These are phyloP conservation scores for Pythium monospermum DNA, from an alignment of 352 stramenopile species.

Conservation along the genomic window DNA sequence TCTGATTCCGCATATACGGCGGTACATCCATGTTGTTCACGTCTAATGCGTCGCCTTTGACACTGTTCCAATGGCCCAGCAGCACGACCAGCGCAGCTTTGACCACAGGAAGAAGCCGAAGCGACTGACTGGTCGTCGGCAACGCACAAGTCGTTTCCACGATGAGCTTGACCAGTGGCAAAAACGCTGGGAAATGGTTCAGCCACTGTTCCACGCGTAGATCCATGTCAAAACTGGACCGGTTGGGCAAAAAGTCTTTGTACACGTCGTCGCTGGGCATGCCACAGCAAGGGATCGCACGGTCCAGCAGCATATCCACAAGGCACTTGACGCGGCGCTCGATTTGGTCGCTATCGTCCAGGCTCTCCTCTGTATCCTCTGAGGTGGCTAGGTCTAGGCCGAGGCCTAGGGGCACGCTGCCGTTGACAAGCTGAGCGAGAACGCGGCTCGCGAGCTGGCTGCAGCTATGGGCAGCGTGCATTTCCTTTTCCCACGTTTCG, in stretches of 20 bases:
- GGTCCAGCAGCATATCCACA: slow-evolving; percentile 68
- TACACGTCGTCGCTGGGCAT: slow-evolving; percentile 75
- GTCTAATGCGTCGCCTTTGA: slow-evolving; percentile 61
- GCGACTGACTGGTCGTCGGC: slow-evolving; percentile 34
- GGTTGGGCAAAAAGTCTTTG: slow-evolving; percentile 79
- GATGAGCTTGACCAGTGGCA: slow-evolving; percentile 45
- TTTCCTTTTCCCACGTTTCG: slow-evolving; percentile 61
- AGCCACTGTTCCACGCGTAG: slow-evolving; percentile 80
- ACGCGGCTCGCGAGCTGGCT: slow-evolving; percentile 54
- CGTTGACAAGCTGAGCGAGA: slow-evolving; percentile 37
- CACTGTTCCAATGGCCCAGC: slow-evolving; percentile 78
- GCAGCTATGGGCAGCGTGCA: slow-evolving; percentile 53
- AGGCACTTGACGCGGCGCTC: slow-evolving; percentile 53
- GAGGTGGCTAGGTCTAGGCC: too few relatives aligned
- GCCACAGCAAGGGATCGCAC: slow-evolving; percentile 68
- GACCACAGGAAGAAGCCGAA: slow-evolving; percentile 64
- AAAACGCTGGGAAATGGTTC: slow-evolving; percentile 73
- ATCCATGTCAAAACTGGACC: slow-evolving; percentile 78
- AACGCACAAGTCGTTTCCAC: slow-evolving; percentile 31
- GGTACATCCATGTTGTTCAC: slow-evolving; percentile 68
- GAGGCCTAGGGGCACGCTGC: slow-evolving; percentile 2
- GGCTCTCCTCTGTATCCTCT: too few relatives aligned
- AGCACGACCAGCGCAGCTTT: slow-evolving; percentile 74
- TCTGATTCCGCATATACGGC: slow-evolving; percentile 75
- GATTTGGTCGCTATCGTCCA: slow-evolving; percentile 25